These are phyloP conservation scores for Termitomyces sp. DNA, from an alignment of 768 basidiomycete species.

Conservation along the genomic window DNA sequence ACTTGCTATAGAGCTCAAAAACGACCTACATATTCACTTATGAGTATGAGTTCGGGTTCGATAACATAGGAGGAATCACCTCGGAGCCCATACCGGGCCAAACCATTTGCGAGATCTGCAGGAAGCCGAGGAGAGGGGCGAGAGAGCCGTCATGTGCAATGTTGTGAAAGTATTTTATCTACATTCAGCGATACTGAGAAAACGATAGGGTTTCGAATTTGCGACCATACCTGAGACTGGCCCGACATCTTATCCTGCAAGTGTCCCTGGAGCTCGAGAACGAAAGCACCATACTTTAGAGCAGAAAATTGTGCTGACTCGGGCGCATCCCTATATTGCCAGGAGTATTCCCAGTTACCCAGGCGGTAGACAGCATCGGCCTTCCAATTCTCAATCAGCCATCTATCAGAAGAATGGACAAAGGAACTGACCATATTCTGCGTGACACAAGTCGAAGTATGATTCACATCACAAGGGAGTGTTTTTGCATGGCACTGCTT, in stretches of 20 bases:
- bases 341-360: constrained; percentile 60
- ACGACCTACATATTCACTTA: constrained; percentile 21
- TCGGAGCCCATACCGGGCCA: constrained; percentile 57
- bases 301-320: constrained; percentile 36
- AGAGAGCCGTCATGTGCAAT: constrained; percentile 48
- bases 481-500: constrained; percentile 43
- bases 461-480: constrained; percentile 40
- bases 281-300: constrained; percentile 40
- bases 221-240: constrained; percentile 23
- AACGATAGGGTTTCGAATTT: too few species aligned
- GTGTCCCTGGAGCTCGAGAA: constrained; percentile 37
- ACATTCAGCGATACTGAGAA: neutral
- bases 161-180: constrained; percentile 17
- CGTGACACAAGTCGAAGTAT: constrained; percentile 36
- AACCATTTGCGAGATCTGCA: constrained; percentile 44
- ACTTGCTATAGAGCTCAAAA: constrained; percentile 36
- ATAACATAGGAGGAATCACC: constrained; percentile 10
- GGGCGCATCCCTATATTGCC: constrained; percentile 40
- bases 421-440: constrained; percentile 29
- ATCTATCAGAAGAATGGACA: neutral
- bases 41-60: neutral
- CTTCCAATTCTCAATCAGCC: constrained; percentile 12
- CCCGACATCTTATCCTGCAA: constrained; percentile 31
- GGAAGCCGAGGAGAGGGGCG: constrained; percentile 40
- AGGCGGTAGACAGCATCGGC: constrained; percentile 48